phyloP scores from a whole-genome alignment of 2,329 filamentous ascomycete genomes.

The Hypoxylon sp. region DNA sequence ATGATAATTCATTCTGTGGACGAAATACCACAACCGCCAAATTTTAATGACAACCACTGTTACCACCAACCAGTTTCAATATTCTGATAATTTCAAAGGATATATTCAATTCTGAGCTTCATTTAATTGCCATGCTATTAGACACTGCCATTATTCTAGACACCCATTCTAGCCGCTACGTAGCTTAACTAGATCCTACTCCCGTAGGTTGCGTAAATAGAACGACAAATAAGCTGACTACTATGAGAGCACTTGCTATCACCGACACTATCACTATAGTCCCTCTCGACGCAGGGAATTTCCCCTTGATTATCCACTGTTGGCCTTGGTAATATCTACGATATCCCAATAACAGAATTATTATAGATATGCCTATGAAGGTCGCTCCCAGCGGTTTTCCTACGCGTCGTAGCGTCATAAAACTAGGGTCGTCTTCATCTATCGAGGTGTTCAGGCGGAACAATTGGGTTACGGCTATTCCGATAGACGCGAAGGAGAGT shows the following conservation, averaged over 20 bases:
- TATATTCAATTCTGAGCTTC: neutral
- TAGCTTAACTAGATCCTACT: conserved; percentile 16
- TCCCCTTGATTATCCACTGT: conserved; percentile 83
- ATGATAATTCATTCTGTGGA: conserved; percentile 7
- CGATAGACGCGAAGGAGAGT: conserved; percentile 84
- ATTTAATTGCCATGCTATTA: conserved; percentile 1
- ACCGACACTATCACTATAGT: conserved; percentile 79
- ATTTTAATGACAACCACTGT: conserved; percentile 1
- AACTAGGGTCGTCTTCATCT: conserved; percentile 56
- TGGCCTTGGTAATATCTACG: conserved; percentile 84
- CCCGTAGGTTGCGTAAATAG: conserved; percentile 65
- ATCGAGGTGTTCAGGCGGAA: conserved; percentile 84
- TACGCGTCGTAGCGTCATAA: conserved; percentile 69
- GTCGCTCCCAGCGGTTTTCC: conserved; percentile 83
- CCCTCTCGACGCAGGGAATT: conserved; percentile 83
- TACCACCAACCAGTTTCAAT: neutral
- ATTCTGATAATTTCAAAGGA: neutral
- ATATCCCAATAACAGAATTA: conserved; percentile 82
- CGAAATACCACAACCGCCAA: neutral
- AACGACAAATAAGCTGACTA: conserved; percentile 72
- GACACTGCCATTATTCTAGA: conserved; percentile 5
- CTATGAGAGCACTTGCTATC: conserved; percentile 75
- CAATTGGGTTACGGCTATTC: conserved; percentile 86
- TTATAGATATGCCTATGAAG: conserved; percentile 81
- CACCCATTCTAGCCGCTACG: neutral